Evolutionary conservation across 805 yeast genomes (phyloP).

Genomic region (Candida qinlingensis): DNA sequence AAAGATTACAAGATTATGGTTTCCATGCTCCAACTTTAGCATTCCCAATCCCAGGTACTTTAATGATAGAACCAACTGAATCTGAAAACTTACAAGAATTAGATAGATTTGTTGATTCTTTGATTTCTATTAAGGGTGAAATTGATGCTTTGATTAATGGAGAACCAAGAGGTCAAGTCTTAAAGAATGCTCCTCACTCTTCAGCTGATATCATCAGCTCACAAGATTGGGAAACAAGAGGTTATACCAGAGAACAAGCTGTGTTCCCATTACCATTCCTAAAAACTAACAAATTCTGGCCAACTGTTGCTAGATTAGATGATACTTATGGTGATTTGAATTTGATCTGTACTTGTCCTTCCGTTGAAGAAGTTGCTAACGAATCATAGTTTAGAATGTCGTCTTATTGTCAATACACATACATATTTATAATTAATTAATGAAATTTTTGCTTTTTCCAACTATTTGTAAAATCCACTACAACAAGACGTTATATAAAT

Average conservation of each 20-base stretch:
- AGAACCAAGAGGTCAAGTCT: constrained; percentile 57
- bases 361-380: constrained; percentile 66
- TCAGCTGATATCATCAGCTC: constrained; percentile 68
- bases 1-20: constrained; percentile 95
- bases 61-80: constrained; percentile 98
- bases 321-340: constrained; percentile 94
- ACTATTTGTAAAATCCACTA: no score
- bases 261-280: constrained; percentile 85
- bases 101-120: constrained; percentile 84
- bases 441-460: no score
- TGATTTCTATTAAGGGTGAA: constrained; percentile 78
- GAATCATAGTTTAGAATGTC: constrained; percentile 5
- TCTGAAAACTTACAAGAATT: constrained; percentile 84
- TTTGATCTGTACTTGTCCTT: constrained; percentile 89
- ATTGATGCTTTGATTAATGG: constrained; percentile 68
- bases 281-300: constrained; percentile 84
- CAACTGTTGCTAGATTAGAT: constrained; percentile 86
- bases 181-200: constrained; percentile 92
- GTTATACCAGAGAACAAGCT: constrained; percentile 89
- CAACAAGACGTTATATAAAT: no score
- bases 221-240: constrained; percentile 74
- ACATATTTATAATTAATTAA: no score
- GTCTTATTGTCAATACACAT: not conserved
- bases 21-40: constrained; percentile 99
- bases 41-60: constrained; percentile 95